Evolutionary conservation across 192 early-diverging fungal genomes (phyloP), one percentile per base, ranked within the genome.

Genomic region (Chytriomyces hyalinus): DNA sequence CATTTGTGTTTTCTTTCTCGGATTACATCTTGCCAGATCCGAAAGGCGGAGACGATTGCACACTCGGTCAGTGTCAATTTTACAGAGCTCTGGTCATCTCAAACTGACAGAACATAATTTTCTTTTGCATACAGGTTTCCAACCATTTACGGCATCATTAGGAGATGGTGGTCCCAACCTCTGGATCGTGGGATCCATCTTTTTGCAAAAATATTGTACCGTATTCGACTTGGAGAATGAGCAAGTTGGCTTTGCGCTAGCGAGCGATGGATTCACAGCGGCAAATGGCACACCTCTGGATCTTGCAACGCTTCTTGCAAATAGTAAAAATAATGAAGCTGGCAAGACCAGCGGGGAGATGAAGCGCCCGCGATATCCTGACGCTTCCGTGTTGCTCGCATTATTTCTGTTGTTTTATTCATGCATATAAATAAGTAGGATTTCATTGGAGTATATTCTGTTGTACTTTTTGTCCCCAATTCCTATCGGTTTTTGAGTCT

Each of bases 181-280:
- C 20, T 88, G 86, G 86, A 89, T 77, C 36, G 9, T 77, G 15
- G 76, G 76, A 20, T 20, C 57, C 20, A 24, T 24, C 15, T 79
- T 74, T 26, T 53, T 65, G 15, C 28, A 44, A 22, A 61, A 73
- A 17, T 79, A 74, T 43, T 50, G 44, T 49, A 65, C 77, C 6
- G 62, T 78, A 13, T 78, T 78, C 48, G 77, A 78, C 49, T 65
- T 73, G 46, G 67, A 20, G 4, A 73, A 71, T 49, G 36, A 20
- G 44, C 60, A 71, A 47, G 61, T 78, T 49, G 77, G 77, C 49
- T 78, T 78, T 46, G 61, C 69, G 7, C 49, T 78, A 26, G 77
- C 77, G 8, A 53, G 26, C 8, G 77, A 74, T 48, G 72, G 72
- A 26, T 13, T 65, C 20, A 65, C 28, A 13, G 20, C 53, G 8